Conservation (phyloP, 352 stramenopile genomes). For the Aphanomyces euteiches region DNA sequence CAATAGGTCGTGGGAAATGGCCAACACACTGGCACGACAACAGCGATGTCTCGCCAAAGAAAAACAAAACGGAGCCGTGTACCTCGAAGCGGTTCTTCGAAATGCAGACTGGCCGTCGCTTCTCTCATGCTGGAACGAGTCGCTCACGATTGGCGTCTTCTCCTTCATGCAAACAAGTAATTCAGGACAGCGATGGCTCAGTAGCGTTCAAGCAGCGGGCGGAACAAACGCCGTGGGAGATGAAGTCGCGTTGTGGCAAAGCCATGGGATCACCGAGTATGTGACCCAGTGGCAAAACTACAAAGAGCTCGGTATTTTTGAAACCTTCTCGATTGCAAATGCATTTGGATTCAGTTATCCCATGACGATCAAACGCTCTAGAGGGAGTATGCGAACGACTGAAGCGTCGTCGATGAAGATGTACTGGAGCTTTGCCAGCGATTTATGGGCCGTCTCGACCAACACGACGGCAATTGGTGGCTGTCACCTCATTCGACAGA, state of each 20-base stretch:
- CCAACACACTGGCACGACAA: neutral
- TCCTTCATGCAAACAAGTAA: neutral
- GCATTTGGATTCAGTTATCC: constrained; percentile 19
- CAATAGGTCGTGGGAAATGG: constrained; percentile 19
- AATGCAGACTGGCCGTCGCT: constrained; percentile 7
- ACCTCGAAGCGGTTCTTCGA: constrained; percentile 20
- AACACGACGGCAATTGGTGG: constrained; percentile 15
- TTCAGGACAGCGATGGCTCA: neutral
- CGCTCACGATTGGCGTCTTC: neutral
- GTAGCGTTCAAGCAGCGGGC: neutral
- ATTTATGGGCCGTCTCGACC: constrained; percentile 4
- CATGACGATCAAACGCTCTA: constrained; percentile 20
- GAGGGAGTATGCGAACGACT: neutral
- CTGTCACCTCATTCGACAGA: neutral
- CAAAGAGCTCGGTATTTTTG: constrained; percentile 17
- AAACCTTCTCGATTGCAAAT: constrained; percentile 2
- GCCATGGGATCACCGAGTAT: neutral
- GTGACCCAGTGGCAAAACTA: constrained; percentile 26
- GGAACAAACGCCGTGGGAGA: neutral
- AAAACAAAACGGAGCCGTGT: constrained; percentile 5
- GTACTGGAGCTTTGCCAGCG: constrained; percentile 20
- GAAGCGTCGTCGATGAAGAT: constrained; percentile 12
- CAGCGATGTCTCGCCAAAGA: constrained; percentile 7
- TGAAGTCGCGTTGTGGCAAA: constrained; percentile 16
- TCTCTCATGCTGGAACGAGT: neutral